These are phyloP conservation scores for Hyaloperonospora brassicae DNA, from an alignment of 352 stramenopile species.

Conservation along the genomic window DNA sequence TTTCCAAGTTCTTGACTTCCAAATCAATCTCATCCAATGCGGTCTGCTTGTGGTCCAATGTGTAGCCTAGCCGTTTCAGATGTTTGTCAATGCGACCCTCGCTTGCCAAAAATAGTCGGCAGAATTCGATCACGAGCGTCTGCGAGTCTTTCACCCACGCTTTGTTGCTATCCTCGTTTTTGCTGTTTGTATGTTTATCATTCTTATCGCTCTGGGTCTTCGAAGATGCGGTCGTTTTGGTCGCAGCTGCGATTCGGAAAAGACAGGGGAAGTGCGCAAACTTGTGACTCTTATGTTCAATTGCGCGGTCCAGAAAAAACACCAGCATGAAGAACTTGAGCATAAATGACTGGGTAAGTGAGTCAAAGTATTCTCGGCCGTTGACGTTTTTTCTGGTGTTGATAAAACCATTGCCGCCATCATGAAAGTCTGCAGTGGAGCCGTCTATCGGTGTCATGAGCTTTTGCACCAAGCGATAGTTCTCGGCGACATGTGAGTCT, in stretches of 20 bases:
- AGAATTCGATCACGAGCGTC: constrained; percentile 89
- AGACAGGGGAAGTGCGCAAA: constrained; percentile 84
- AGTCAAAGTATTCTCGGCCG: constrained; percentile 70
- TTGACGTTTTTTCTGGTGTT: constrained; percentile 68
- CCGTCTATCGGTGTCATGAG: constrained; percentile 59
- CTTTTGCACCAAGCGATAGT: constrained; percentile 64
- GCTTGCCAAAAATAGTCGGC: constrained; percentile 85
- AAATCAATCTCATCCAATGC: constrained; percentile 93
- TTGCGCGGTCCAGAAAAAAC: constrained; percentile 88
- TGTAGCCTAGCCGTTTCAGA: constrained; percentile 82
- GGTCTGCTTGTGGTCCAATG: constrained; percentile 86
- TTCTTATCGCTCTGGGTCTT: neutral
- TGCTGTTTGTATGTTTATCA: constrained; percentile 3
- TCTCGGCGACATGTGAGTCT: constrained; percentile 46
- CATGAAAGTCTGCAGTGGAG: constrained; percentile 30
- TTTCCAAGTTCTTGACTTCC: constrained; percentile 85
- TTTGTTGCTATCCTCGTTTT: constrained; percentile 8
- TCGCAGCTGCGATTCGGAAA: constrained; percentile 55
- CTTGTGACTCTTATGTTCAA: constrained; percentile 60
- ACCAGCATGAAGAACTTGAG: constrained; percentile 90
- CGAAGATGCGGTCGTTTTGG: constrained; percentile 2
- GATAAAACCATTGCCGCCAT: constrained; percentile 36
- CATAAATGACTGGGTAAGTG: constrained; percentile 84
- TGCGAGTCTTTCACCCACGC: constrained; percentile 87
- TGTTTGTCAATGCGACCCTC: constrained; percentile 95